Conservation (phyloP, 2,329 filamentous ascomycete genomes). For the Hypoxylon sp. region DNA sequence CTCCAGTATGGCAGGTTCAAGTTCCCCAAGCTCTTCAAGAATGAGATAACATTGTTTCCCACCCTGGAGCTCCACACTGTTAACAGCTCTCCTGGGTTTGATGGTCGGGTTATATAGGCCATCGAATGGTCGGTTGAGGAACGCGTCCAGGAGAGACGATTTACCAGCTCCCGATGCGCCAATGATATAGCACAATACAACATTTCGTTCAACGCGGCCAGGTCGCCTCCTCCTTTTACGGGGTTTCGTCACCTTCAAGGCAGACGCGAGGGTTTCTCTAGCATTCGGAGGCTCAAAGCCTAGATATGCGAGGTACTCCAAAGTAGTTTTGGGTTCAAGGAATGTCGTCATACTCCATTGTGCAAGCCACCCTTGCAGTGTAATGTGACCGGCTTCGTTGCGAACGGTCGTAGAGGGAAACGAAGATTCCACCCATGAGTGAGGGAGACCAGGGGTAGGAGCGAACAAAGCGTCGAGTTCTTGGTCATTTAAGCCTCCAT, state of each 20-base stretch:
- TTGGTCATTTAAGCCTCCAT: slow-evolving; percentile 89
- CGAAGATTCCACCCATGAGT: slow-evolving; percentile 87
- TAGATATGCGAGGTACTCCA: slow-evolving; percentile 96
- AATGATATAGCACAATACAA: slow-evolving; percentile 93
- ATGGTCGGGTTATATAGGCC: slow-evolving; percentile 92
- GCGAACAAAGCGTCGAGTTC: slow-evolving; percentile 91
- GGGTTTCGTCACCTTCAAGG: slow-evolving; percentile 92
- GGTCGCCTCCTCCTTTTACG: slow-evolving; percentile 87
- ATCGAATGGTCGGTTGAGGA: slow-evolving; percentile 90
- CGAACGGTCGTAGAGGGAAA: slow-evolving; percentile 96
- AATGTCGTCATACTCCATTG: slow-evolving; percentile 99
- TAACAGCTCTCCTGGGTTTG: slow-evolving; percentile 92
- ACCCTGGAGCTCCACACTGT: slow-evolving; percentile 94
- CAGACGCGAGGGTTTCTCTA: slow-evolving; percentile 83
- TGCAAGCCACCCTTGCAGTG: slow-evolving; percentile 95
- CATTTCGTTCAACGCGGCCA: slow-evolving; percentile 91
- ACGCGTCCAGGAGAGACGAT: slow-evolving; percentile 89
- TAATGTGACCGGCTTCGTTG: slow-evolving; percentile 95
- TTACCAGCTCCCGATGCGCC: slow-evolving; percentile 91
- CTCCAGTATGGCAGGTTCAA: slow-evolving; percentile 95
- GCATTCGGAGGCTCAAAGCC: slow-evolving; percentile 88
- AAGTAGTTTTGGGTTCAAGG: slow-evolving; percentile 91
- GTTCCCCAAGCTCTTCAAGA: slow-evolving; percentile 91
- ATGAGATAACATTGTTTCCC: slow-evolving; percentile 98
- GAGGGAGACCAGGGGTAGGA: slow-evolving; percentile 89